Evolutionary conservation across 2,329 filamentous ascomycete species (phyloP), one percentile per base, ranked within the genome.

Genomic region (Pseudogymnoascus sp.): DNA sequence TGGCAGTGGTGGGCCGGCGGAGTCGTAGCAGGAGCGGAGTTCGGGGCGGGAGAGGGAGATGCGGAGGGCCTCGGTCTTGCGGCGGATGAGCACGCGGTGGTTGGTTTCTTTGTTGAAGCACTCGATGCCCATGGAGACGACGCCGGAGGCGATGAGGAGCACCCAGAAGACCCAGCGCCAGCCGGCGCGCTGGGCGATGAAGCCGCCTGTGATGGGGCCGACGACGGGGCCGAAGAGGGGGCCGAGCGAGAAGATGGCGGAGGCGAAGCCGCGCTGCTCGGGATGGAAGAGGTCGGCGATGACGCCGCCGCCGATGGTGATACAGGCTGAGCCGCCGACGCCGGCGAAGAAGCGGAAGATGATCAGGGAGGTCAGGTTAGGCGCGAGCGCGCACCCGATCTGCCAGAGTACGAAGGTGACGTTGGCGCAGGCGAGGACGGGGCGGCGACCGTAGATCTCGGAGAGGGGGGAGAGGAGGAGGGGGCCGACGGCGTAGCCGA

Each of bases 361-460:
- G 38, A 81, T 75, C 5, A 80, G 71, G 7, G 75, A 73, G 0
- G 72, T 73, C 7, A 80, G 71, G 63, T 77, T 79, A 0, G 82
- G 82, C 0, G 85, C 78, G 3, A 89, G 75, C 1, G 85, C 88
- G 64, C 86, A 88, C 0, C 83, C 87, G 66, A 90, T 80, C 53
- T 83, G 83, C 76, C 85, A 88, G 1, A 82, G 70, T 63, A 84
- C 80, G 71, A 89, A 90, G 64, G 85, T 77, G 5, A 80, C 70
- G 66, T 86, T 89, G 64, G 84, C 82, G 2, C 70, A 72, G 21
- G 82, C 79, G 65, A 88, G 79, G 35, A 89, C 72, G 1, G 79
- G 73, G 3, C 83, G 73, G 2, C 87, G 79, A 1, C 88, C 87
- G 69, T 87, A 88, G 63, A 89, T 82, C 71, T 90, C 87, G 1